Conservation (phyloP, 2,329 filamentous ascomycete genomes). For the Amauroascus niger region DNA sequence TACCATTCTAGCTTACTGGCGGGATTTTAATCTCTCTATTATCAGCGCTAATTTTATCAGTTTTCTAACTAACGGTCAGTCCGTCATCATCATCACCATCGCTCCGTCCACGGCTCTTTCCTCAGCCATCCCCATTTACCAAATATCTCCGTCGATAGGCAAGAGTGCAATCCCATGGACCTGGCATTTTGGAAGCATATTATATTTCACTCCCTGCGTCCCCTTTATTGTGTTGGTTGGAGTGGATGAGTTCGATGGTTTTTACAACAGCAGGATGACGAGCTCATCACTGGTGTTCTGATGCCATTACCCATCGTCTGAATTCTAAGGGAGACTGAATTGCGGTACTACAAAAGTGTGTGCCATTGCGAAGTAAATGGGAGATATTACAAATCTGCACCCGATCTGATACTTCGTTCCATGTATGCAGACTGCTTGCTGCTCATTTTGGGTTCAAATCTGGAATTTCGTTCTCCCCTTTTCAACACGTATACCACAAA, state of each 20-base stretch:
- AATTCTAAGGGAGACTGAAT: too few relatives aligned
- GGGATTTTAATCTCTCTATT: conserved; percentile 17
- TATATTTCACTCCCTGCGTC: conserved; percentile 52
- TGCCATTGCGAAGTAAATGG: too few relatives aligned
- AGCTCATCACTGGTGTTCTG: conserved; percentile 8
- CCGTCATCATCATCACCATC: conserved; percentile 30
- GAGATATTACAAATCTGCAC: too few relatives aligned
- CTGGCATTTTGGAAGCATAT: too few relatives aligned
- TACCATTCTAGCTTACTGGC: conserved; percentile 10
- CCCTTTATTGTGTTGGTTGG: conserved; percentile 14
- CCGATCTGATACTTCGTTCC: too few relatives aligned
- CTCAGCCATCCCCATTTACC: conserved; percentile 28
- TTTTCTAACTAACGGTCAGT: conserved; percentile 21
- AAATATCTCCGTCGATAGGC: conserved; percentile 42
- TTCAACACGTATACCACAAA: too few relatives aligned
- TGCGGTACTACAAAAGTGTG: too few relatives aligned
- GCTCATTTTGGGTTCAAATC: too few relatives aligned
- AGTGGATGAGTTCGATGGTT: conserved; percentile 13
- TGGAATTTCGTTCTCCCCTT: too few relatives aligned
- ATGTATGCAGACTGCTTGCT: too few relatives aligned
- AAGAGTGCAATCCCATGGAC: conserved; percentile 72
- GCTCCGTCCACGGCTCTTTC: conserved; percentile 26
- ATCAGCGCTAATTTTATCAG: conserved; percentile 22
- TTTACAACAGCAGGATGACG: neutral
- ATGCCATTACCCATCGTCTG: conserved; percentile 12